Evolutionary conservation across 1,284 basidiomycete species (phyloP), one percentile per base, ranked within the genome.

Genomic region (Ceratobasidium sp.): DNA sequence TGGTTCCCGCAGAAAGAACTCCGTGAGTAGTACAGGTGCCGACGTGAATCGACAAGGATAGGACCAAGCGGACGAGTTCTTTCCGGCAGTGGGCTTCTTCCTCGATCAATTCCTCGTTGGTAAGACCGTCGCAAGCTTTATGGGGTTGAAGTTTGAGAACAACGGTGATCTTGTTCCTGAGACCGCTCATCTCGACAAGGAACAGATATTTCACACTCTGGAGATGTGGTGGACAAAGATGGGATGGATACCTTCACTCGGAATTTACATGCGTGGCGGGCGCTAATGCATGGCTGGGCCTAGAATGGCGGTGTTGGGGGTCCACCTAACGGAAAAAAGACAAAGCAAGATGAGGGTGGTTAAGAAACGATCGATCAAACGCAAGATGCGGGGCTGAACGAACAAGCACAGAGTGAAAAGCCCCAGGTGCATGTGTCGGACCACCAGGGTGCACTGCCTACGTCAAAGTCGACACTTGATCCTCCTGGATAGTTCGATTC

Each of bases 381-480:
- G n/a, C 39, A 5, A 31, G 19, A 14, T 6, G 37, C 29, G 34
- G 39, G 39, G 39, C 37, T 61, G 3, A 37, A 43, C 11, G 24
- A 24, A 61, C 7, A n/a, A 31, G 1, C 39, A 43, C 24, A 31
- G 19, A 29, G 24, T 27, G 22, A 53, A 27, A 14, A 27, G 22
- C 24, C 5, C 8, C 8, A 2, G 8, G 22, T 27, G 24, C 24
- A n/a, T 27, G 22, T 7, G 19, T 8, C 16, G 22, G 19, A 2
- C 8, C 24, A 53, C 4, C 8, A 27, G 8, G 24, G 22, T 53
- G 51, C 22, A 53, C 29, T 27, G 7, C 51, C 22, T 13, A 37
- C 27, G 27, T 69, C 66, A 69, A 37, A 69, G 66, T 34, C 66
- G 51, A 34, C 49, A 56, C 27, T 58, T 69, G 51, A 69, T 69